A percentile compares a stretch with the other conserved stretches of the same genome.
phyloP scores from a whole-genome alignment of 768 basidiomycete species.

The Kwoniella newhampshirensis region DNA sequence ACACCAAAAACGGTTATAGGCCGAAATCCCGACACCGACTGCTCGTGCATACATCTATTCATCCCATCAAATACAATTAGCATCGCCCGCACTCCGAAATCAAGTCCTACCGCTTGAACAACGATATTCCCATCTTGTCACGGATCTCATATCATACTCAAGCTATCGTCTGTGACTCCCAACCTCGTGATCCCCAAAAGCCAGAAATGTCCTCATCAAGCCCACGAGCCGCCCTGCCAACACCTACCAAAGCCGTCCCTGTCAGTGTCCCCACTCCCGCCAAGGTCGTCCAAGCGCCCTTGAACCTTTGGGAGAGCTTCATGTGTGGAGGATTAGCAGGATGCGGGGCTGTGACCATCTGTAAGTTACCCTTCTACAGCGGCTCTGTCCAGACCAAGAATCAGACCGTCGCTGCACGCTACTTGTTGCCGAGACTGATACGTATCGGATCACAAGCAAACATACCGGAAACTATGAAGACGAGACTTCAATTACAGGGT shows the following conservation, averaged over 20 bases:
- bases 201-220: constrained; percentile 22
- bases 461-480: constrained; percentile 72
- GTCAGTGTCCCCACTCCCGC: constrained; percentile 17
- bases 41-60: not conserved
- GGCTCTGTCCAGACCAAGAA: not conserved
- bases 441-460: constrained; percentile 25
- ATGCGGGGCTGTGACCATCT: constrained; percentile 70
- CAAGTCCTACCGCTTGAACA: too few relatives aligned
- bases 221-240: constrained; percentile 13
- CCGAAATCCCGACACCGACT: too few relatives aligned
- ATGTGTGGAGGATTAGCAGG: constrained; percentile 87
- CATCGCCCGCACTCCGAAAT: too few relatives aligned
- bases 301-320: constrained; percentile 58
- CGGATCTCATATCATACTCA: too few relatives aligned
- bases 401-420: not conserved
- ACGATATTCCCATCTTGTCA: too few relatives aligned
- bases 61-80: not conserved
- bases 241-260: constrained; percentile 18
- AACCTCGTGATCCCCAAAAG: too few relatives aligned
- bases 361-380: too few relatives aligned
- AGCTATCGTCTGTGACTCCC: too few relatives aligned
- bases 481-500: constrained; percentile 91
- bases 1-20: too few relatives aligned
- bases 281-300: constrained; percentile 22
- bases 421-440: too few relatives aligned